These are phyloP conservation scores for Aspergillaceae sp. DNA, from an alignment of 2,329 filamentous ascomycete species.

Conservation along the genomic window DNA sequence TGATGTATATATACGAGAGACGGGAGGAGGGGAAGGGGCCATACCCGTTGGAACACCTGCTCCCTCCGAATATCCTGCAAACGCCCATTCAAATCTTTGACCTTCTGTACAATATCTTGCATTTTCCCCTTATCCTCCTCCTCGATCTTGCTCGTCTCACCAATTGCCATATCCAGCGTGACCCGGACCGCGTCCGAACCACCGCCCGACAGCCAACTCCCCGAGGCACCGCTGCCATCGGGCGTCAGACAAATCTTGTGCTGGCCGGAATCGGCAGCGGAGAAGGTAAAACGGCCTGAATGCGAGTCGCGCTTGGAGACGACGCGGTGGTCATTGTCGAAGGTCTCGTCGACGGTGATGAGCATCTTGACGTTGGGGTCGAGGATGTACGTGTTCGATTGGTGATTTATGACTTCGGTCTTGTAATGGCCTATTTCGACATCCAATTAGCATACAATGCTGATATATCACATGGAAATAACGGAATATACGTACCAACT, in stretches of 20 bases:
- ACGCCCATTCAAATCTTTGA: conserved; percentile 80
- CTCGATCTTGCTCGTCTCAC: conserved; percentile 88
- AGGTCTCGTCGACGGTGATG: conserved; percentile 91
- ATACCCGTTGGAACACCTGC: conserved; percentile 90
- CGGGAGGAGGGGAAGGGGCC: conserved; percentile 13
- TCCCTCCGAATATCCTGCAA: conserved; percentile 84
- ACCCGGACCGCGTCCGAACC: conserved; percentile 72
- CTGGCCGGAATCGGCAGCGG: conserved; percentile 85
- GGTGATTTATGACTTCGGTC: conserved; percentile 73
- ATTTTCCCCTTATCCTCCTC: conserved; percentile 90
- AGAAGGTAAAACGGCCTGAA: conserved; percentile 87
- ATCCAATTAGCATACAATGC: background rate
- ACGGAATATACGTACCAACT: conserved; percentile 52
- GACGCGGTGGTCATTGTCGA: conserved; percentile 96
- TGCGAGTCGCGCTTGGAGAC: conserved; percentile 72
- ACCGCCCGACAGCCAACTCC: conserved; percentile 62
- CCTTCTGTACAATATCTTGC: conserved; percentile 75
- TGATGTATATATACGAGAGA: no score
- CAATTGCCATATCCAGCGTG: conserved; percentile 83
- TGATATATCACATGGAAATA: no score
- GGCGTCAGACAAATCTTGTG: conserved; percentile 94
- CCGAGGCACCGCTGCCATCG: conserved; percentile 58
- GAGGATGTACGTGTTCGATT: conserved; percentile 57
- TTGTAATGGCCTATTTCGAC: conserved; percentile 62
- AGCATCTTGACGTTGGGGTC: conserved; percentile 72